These are phyloP conservation scores for Volvox reticuliferus DNA, from an alignment of 139 green algal genomes.

Conservation along the genomic window DNA sequence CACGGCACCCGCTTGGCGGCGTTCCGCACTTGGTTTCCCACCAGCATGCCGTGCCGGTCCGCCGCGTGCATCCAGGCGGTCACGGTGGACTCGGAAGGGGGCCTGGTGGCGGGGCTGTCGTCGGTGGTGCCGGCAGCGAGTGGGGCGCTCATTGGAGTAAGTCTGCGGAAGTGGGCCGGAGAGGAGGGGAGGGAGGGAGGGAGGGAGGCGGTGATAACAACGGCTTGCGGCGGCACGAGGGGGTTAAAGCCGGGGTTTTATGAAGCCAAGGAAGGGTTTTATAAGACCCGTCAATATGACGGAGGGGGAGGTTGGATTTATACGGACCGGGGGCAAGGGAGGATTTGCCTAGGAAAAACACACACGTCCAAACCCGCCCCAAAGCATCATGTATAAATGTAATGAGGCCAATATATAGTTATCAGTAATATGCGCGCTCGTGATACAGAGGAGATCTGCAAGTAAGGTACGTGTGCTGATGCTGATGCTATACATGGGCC, in stretches of 20 bases:
- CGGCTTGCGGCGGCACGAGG: too few relatives aligned
- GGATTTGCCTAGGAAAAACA: too few relatives aligned
- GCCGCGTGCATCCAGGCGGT: background rate
- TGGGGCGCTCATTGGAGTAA: background rate
- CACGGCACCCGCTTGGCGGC: constrained; percentile 8
- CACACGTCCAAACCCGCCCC: too few relatives aligned
- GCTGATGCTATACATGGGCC: too few relatives aligned
- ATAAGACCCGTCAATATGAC: too few relatives aligned
- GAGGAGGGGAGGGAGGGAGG: background rate
- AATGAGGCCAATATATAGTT: background rate
- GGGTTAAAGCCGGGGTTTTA: too few relatives aligned
- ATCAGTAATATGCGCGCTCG: background rate
- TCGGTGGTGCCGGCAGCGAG: background rate
- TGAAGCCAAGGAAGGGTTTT: too few relatives aligned
- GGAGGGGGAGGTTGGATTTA: too few relatives aligned
- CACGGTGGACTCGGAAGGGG: background rate
- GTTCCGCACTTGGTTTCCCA: constrained; percentile 7
- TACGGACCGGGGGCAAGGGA: too few relatives aligned
- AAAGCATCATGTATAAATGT: too few relatives aligned
- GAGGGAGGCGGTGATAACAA: background rate
- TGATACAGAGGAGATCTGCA: background rate
- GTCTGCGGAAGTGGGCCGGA: background rate
- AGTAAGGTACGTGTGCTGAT: too few relatives aligned
- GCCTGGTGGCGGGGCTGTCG: background rate
- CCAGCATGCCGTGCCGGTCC: background rate